Conservation (phyloP, 805 yeast genomes). For the Starmerella tilneyi region DNA sequence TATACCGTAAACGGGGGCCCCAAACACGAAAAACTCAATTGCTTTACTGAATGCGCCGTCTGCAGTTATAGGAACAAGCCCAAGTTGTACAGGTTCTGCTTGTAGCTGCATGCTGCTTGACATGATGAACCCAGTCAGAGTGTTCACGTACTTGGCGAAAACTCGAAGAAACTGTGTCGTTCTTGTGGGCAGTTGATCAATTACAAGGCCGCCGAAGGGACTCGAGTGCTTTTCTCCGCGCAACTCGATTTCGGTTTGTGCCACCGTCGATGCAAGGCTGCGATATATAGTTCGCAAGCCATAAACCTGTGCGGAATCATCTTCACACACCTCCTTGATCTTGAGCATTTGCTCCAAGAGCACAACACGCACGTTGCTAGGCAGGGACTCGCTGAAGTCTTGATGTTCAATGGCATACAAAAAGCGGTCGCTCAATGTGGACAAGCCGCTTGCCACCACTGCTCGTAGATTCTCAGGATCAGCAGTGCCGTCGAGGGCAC, state of each 20-base stretch:
- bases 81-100: slow-evolving; percentile 8
- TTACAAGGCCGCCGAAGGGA: slow-evolving; percentile 36
- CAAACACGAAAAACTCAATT: slow-evolving; percentile 17
- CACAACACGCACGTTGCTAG: slow-evolving; percentile 13
- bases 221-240: slow-evolving; percentile 22
- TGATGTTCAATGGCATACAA: slow-evolving; percentile 10
- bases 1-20: slow-evolving; percentile 9
- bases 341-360: slow-evolving; percentile 19
- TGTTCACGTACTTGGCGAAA: slow-evolving; percentile 19
- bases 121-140: slow-evolving; percentile 18
- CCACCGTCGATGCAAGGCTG: slow-evolving; percentile 13
- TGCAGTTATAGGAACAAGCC: slow-evolving; percentile 1
- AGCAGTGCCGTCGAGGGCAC: background rate
- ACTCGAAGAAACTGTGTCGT: slow-evolving; percentile 22
- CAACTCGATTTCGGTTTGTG: slow-evolving; percentile 21
- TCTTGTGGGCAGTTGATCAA: slow-evolving; percentile 36
- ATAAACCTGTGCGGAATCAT: slow-evolving; percentile 7
- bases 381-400: slow-evolving; percentile 14
- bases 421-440: slow-evolving; percentile 10
- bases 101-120: slow-evolving; percentile 8
- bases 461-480: background rate
- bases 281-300: slow-evolving; percentile 15
- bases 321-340: slow-evolving; percentile 7
- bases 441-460: slow-evolving; percentile 3
- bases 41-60: slow-evolving; percentile 9